Percentiles rank a stretch among this genome's conserved stretches.
Conservation (phyloP, 164 flowering plant genomes). For the Paratinospora sagittata region DNA sequence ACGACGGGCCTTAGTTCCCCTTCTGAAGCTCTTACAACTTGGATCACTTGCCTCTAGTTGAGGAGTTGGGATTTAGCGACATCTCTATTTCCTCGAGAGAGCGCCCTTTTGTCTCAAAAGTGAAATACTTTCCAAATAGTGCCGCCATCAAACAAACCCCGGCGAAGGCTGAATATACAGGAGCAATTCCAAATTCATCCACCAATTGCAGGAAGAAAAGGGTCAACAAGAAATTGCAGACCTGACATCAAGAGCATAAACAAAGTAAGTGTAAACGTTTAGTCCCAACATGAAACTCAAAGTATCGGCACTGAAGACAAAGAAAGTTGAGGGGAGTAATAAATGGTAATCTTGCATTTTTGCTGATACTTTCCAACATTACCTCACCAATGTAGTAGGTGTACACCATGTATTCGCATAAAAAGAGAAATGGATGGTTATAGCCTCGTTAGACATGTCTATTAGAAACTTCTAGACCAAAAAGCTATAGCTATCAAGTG, state of each 20-base stretch:
- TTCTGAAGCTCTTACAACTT: neutral
- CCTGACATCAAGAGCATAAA: no score
- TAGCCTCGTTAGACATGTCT: no score
- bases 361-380: no score
- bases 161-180: conserved; percentile 68
- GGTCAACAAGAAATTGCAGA: conserved; percentile 80
- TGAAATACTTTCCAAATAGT: conserved; percentile 43
- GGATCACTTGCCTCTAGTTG: conserved; percentile 10
- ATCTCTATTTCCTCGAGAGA: conserved; percentile 85
- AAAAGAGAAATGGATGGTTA: no score
- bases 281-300: neutral
- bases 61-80: conserved; percentile 36
- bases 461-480: no score
- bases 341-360: no score
- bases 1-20: neutral
- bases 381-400: no score
- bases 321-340: no score
- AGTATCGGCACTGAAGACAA: neutral
- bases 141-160: conserved; percentile 77
- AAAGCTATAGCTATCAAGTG: no score
- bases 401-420: no score
- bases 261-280: neutral
- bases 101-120: conserved; percentile 78
- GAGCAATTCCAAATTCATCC: conserved; percentile 60
- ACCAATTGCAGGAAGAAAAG: conserved; percentile 77